These are phyloP conservation scores for Beauveria asiatica DNA, from an alignment of 2,329 filamentous ascomycete genomes.

Conservation along the genomic window DNA sequence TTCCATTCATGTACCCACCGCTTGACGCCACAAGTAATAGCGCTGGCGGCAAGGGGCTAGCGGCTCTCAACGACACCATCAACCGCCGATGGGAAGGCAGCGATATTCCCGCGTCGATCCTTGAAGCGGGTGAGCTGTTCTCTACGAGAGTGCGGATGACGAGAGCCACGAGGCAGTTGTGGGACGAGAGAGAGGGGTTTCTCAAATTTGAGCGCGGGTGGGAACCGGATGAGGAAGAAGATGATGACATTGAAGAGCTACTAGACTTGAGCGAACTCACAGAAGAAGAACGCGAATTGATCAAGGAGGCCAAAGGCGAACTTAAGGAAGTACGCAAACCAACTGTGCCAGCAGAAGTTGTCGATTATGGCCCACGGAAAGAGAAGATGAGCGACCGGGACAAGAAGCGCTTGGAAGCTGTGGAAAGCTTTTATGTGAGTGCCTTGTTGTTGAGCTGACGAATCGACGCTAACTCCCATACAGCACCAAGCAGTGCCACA, in stretches of 20 bases:
- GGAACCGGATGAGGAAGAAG: conserved; percentile 40
- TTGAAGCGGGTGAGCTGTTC: conserved; percentile 90
- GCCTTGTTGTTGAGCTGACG: not conserved
- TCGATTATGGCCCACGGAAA: conserved; percentile 40
- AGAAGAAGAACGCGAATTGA: conserved; percentile 32
- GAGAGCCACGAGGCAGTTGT: conserved; percentile 82
- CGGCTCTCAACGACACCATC: conserved; percentile 74
- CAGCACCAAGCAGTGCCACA: conserved; percentile 71
- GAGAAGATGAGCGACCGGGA: conserved; percentile 43
- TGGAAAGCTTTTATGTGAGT: conserved; percentile 82
- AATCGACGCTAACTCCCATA: not conserved
- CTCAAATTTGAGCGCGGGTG: conserved; percentile 90
- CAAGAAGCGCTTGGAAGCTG: conserved; percentile 57
- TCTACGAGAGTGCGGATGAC: conserved; percentile 85
- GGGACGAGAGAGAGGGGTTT: conserved; percentile 87
- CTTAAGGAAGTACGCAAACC: conserved; percentile 25
- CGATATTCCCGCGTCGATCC: conserved; percentile 86
- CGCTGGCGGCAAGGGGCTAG: conserved; percentile 79
- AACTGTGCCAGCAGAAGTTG: conserved; percentile 16
- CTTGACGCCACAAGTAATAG: conserved; percentile 82
- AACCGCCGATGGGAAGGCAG: conserved; percentile 87
- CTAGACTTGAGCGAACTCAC: conserved; percentile 38
- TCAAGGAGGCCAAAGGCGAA: conserved; percentile 29
- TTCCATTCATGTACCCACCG: conserved; percentile 94
- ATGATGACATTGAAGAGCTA: conserved; percentile 39